Evolutionary conservation across 352 stramenopile genomes (phyloP).

Genomic region (Globisporangium canariense): DNA sequence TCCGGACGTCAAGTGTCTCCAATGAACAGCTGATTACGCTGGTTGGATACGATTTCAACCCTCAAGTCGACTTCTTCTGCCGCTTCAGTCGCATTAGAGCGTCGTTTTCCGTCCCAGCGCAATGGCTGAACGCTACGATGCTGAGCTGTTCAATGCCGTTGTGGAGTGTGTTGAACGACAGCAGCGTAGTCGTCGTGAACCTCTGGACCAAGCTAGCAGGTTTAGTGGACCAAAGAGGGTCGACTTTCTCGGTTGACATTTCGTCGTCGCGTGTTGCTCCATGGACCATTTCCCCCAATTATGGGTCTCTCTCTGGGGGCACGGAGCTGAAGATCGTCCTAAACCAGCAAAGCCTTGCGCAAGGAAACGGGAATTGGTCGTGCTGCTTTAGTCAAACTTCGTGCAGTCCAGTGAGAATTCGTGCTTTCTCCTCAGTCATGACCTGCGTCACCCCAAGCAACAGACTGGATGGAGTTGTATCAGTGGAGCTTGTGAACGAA

Average conservation of each 20-base stretch:
- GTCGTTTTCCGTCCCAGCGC: constrained; percentile 21
- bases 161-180: constrained; percentile 12
- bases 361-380: constrained; percentile 19
- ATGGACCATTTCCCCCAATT: constrained; percentile 27
- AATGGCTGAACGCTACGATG: constrained; percentile 34
- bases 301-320: constrained; percentile 18
- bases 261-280: neutral
- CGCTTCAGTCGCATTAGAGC: constrained; percentile 27
- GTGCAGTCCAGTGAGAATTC: constrained; percentile 21
- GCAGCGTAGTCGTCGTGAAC: constrained; percentile 23
- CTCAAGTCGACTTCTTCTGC: constrained; percentile 28
- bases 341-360: neutral
- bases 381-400: constrained; percentile 34
- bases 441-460: constrained; percentile 17
- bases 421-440: neutral
- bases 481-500: constrained; percentile 19
- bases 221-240: constrained; percentile 4
- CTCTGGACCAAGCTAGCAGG: constrained; percentile 26
- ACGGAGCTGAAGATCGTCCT: constrained; percentile 8
- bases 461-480: constrained; percentile 19
- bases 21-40: constrained; percentile 19
- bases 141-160: constrained; percentile 29
- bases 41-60: constrained; percentile 41
- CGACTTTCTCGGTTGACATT: constrained; percentile 8
- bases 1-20: neutral